Percentiles rank a stretch among this genome's conserved stretches.
Evolutionary conservation across 768 basidiomycete genomes (phyloP).

Genomic region (Leccinum variicolor): DNA sequence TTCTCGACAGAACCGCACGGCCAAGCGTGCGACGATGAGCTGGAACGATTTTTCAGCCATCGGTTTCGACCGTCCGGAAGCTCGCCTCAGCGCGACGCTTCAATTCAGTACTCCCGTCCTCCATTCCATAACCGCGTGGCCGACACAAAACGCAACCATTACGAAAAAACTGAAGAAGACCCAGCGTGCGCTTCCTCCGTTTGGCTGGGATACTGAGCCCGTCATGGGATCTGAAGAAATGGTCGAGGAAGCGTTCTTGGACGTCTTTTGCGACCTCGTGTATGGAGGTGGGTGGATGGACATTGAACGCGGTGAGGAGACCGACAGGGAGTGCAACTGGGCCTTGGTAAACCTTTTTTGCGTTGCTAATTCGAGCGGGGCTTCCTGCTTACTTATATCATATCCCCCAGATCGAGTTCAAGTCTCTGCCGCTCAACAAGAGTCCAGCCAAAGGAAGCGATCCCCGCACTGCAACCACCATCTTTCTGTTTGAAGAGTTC

Average conservation of each 20-base stretch:
- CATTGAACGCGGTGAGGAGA: slow-evolving; percentile 62
- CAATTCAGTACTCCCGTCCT: slow-evolving; percentile 64
- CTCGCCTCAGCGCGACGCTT: slow-evolving; percentile 73
- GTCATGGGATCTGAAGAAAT: slow-evolving; percentile 74
- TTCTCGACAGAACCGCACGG: slow-evolving; percentile 48
- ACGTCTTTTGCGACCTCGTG: slow-evolving; percentile 78
- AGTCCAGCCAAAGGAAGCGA: slow-evolving; percentile 37
- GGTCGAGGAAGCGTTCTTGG: slow-evolving; percentile 88
- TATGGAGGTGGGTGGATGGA: slow-evolving; percentile 89
- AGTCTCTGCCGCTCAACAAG: slow-evolving; percentile 54
- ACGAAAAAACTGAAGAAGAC: slow-evolving; percentile 80
- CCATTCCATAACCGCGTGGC: slow-evolving; percentile 68
- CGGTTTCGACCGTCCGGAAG: slow-evolving; percentile 80
- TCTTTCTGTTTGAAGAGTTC: slow-evolving; percentile 90
- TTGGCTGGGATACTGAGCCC: slow-evolving; percentile 91
- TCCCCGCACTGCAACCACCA: slow-evolving; percentile 67
- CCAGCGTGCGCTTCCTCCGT: slow-evolving; percentile 67
- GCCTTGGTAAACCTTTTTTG: slow-evolving; percentile 60
- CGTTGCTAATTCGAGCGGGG: not conserved
- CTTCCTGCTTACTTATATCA: slow-evolving; percentile 1
- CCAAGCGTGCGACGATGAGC: slow-evolving; percentile 79
- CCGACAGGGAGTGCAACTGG: slow-evolving; percentile 88
- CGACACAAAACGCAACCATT: slow-evolving; percentile 67
- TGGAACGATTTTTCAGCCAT: slow-evolving; percentile 88
- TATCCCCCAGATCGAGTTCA: slow-evolving; percentile 78